These are phyloP conservation scores for Botrytis deweyae DNA, from an alignment of 2,329 filamentous ascomycete genomes.

Conservation along the genomic window DNA sequence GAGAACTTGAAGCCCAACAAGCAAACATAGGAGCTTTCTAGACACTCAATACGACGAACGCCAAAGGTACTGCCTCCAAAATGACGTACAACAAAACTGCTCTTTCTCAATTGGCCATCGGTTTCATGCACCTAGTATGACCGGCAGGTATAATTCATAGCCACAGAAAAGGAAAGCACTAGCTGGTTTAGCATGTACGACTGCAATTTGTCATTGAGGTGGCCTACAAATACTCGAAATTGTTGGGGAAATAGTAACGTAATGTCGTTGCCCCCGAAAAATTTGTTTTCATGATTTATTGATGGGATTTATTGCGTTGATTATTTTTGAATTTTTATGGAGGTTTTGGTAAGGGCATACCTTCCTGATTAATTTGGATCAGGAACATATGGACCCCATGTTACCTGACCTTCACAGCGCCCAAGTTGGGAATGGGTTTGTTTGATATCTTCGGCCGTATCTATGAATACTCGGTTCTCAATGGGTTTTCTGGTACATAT, in stretches of 20 bases:
- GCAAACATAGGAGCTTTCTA: not conserved
- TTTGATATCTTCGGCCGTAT: not conserved
- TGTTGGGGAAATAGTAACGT: not conserved
- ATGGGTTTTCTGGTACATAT: not conserved
- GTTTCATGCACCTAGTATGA: not conserved
- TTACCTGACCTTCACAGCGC: not conserved
- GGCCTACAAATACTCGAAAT: not conserved
- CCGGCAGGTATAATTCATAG: not conserved
- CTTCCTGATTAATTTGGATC: not conserved
- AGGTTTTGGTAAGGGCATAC: not conserved
- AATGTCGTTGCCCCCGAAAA: not conserved
- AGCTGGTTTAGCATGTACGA: not conserved
- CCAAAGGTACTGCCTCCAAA: not conserved
- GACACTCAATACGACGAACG: not conserved
- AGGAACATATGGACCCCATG: not conserved
- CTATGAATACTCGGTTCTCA: not conserved
- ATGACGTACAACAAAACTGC: not conserved
- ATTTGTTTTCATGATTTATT: not conserved
- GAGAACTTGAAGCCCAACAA: not conserved
- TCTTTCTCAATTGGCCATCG: not conserved
- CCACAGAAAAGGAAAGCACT: no score
- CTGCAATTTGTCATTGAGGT: not conserved
- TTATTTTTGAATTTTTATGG: not conserved
- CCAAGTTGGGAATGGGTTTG: not conserved
- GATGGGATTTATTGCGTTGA: not conserved